Percentiles rank a stretch among this genome's conserved stretches.
Conservation (phyloP, 352 stramenopile genomes). For the Peronospora destructor region DNA sequence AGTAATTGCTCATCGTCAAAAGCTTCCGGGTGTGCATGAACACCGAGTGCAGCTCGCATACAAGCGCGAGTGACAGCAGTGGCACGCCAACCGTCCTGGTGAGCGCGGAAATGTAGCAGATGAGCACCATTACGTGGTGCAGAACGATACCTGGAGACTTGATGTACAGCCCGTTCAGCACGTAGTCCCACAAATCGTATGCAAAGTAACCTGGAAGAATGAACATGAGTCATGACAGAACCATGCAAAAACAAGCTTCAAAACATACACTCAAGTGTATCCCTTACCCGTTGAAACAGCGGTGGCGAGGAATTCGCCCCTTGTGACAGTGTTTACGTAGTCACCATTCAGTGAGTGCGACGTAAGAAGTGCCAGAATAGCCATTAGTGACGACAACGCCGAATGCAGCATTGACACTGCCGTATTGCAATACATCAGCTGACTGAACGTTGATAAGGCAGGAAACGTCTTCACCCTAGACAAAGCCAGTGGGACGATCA, state of each 20-base stretch:
- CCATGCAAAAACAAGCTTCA: neutral
- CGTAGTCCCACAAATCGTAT: conserved; percentile 77
- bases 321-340: conserved; percentile 36
- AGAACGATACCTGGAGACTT: conserved; percentile 61
- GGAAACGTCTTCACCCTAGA: conserved; percentile 40
- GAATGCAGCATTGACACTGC: conserved; percentile 68
- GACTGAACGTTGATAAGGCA: conserved; percentile 35
- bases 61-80: conserved; percentile 58
- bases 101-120: conserved; percentile 74
- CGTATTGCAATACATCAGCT: conserved; percentile 71
- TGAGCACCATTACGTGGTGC: conserved; percentile 72
- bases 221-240: conserved; percentile 1
- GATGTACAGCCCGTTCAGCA: conserved; percentile 65
- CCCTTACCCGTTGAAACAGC: conserved; percentile 52
- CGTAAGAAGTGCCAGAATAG: conserved; percentile 38
- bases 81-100: conserved; percentile 67
- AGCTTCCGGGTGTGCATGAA: conserved; percentile 76
- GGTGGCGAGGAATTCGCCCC: conserved; percentile 43
- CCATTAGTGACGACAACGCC: conserved; percentile 43
- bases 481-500: conserved; percentile 30
- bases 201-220: conserved; percentile 53
- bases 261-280: neutral
- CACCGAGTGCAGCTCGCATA: conserved; percentile 73
- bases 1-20: conserved; percentile 56
- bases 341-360: conserved; percentile 47